Evolutionary conservation across 2,329 filamentous ascomycete genomes (phyloP).

Genomic region (Fusarium poae): DNA sequence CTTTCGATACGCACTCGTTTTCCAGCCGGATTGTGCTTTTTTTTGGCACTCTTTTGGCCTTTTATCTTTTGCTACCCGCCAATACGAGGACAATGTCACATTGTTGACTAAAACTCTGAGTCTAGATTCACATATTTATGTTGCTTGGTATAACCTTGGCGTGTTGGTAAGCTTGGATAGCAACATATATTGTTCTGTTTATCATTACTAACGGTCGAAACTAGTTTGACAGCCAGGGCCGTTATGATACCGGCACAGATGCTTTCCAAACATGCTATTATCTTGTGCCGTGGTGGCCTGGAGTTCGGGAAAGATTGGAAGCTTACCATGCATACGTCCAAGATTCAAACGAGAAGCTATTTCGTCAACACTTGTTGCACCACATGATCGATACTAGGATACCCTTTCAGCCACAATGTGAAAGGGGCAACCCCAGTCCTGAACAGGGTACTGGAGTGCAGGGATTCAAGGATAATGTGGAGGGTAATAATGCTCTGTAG

Average conservation of each 20-base stretch:
- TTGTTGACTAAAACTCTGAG: too few species aligned
- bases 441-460: neutral
- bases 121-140: too few species aligned
- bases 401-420: too few species aligned
- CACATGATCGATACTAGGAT: too few species aligned
- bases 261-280: neutral
- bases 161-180: neutral
- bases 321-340: neutral
- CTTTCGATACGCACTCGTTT: rapidly evolving
- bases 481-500: rapidly evolving
- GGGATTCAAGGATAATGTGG: neutral
- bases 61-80: neutral
- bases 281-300: neutral
- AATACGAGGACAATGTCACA: neutral
- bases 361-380: neutral
- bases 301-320: neutral
- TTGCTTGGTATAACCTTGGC: neutral
- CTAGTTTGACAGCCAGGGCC: neutral
- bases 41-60: neutral
- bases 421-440: too few species aligned
- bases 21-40: rapidly evolving
- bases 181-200: too few species aligned
- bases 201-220: neutral
- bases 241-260: neutral
- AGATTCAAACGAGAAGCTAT: neutral